phyloP scores from a whole-genome alignment of 164 flowering plant species.

The Kingdonia uniflora region DNA sequence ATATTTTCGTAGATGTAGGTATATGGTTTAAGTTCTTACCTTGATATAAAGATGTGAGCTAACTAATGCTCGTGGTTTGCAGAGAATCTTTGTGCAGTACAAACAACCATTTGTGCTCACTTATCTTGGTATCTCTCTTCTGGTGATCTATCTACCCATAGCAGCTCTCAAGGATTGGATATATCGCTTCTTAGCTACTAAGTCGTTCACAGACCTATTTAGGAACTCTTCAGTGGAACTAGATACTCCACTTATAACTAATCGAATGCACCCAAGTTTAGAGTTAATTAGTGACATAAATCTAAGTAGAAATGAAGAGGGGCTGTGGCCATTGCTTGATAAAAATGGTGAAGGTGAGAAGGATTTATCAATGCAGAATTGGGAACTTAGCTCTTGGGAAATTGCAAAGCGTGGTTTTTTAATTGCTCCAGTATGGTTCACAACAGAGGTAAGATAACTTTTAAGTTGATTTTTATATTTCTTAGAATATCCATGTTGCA shows the following conservation, averaged over 20 bases:
- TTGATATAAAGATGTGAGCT: neutral
- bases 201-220: constrained; percentile 3
- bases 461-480: neutral
- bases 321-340: constrained; percentile 19
- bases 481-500: too few relatives aligned
- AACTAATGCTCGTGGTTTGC: constrained; percentile 16
- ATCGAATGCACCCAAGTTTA: constrained; percentile 17
- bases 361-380: constrained; percentile 7
- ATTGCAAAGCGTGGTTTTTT: constrained; percentile 34
- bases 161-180: constrained; percentile 37
- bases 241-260: constrained; percentile 29
- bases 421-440: constrained; percentile 54
- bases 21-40: neutral
- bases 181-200: constrained; percentile 9
- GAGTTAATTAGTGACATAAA: constrained; percentile 22
- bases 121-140: constrained; percentile 54
- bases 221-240: constrained; percentile 19
- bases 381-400: constrained; percentile 30
- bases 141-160: constrained; percentile 50
- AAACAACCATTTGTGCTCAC: constrained; percentile 57
- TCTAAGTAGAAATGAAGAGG: constrained; percentile 33
- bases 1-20: too few relatives aligned
- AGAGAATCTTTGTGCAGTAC: constrained; percentile 47
- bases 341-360: constrained; percentile 22
- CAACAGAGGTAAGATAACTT: constrained; percentile 35